These are phyloP conservation scores for Ceratocystis papillata DNA, from an alignment of 2,329 filamentous ascomycete species.

Conservation along the genomic window DNA sequence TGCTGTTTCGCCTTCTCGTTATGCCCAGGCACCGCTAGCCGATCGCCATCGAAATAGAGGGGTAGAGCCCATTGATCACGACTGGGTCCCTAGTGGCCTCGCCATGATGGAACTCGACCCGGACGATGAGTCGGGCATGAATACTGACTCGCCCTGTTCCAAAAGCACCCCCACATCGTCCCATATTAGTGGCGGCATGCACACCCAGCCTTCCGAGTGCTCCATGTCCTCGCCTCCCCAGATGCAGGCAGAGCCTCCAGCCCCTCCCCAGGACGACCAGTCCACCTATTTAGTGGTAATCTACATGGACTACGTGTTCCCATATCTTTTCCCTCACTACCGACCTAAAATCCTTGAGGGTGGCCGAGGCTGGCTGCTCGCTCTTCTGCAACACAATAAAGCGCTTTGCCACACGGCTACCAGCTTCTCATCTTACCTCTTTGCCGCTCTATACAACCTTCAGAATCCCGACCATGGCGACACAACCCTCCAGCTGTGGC, in stretches of 20 bases:
- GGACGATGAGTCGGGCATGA: constrained; percentile 29
- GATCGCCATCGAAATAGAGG: constrained; percentile 29
- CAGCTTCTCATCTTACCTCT: constrained; percentile 48
- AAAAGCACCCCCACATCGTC: constrained; percentile 20
- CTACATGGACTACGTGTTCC: constrained; percentile 52
- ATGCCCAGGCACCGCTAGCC: neutral
- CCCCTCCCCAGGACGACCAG: constrained; percentile 18
- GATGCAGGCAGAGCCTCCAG: neutral
- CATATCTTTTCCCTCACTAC: constrained; percentile 54
- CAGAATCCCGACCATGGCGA: constrained; percentile 29
- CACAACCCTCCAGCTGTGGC: constrained; percentile 32
- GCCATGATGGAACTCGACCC: constrained; percentile 24
- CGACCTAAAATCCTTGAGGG: constrained; percentile 44
- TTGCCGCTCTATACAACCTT: constrained; percentile 34
- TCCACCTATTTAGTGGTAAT: constrained; percentile 41
- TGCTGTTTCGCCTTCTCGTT: constrained; percentile 6
- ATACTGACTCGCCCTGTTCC: constrained; percentile 21
- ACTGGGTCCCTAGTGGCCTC: constrained; percentile 31
- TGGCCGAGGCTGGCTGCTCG: constrained; percentile 51
- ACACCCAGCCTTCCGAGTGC: constrained; percentile 22
- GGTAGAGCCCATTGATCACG: constrained; percentile 28
- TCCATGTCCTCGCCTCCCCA: constrained; percentile 23
- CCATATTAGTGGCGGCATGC: constrained; percentile 15
- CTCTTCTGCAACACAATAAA: constrained; percentile 46
- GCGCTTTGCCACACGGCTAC: constrained; percentile 48